Percentiles rank a stretch among this genome's conserved stretches.
phyloP scores from a whole-genome alignment of 192 early-diverging fungal genomes.

The Phlyctochytrium arcticum region DNA sequence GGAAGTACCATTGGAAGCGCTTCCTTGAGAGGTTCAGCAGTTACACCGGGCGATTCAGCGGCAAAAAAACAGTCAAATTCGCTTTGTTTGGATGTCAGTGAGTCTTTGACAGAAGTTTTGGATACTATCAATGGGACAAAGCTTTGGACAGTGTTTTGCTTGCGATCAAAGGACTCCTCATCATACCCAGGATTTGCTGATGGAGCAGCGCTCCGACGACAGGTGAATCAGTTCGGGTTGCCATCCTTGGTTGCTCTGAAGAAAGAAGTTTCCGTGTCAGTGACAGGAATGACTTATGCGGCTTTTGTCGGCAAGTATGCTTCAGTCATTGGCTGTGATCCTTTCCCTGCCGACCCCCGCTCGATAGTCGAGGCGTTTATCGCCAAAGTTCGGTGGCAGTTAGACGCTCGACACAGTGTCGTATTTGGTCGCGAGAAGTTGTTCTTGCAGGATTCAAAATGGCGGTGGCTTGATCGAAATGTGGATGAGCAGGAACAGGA shows the following conservation, averaged over 20 bases:
- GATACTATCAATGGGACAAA: constrained; percentile 64
- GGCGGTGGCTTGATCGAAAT: constrained; percentile 17
- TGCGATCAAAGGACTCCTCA: constrained; percentile 11
- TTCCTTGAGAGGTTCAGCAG: constrained; percentile 1
- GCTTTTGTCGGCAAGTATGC: not conserved
- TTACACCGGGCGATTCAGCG: not conserved
- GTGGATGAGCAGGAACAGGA: not conserved
- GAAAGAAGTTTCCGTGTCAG: constrained; percentile 35
- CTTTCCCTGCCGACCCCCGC: not conserved
- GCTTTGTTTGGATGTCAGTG: not conserved
- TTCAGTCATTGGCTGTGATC: not conserved
- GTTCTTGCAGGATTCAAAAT: constrained; percentile 16
- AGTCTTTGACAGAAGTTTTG: constrained; percentile 65
- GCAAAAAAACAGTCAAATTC: not conserved
- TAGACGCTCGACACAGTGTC: no score
- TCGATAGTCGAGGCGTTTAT: not conserved
- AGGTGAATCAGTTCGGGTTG: constrained; percentile 60
- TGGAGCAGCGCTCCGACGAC: constrained; percentile 50
- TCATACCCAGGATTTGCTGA: constrained; percentile 38
- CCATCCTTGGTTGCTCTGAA: constrained; percentile 56
- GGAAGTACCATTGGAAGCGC: constrained; percentile 32
- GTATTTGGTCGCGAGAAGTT: constrained; percentile 17
- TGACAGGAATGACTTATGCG: constrained; percentile 1
- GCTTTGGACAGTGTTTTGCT: constrained; percentile 73
- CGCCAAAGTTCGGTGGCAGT: not conserved